Evolutionary conservation across 2,329 filamentous ascomycete species (phyloP).

Genomic region (Microdochium paspali): DNA sequence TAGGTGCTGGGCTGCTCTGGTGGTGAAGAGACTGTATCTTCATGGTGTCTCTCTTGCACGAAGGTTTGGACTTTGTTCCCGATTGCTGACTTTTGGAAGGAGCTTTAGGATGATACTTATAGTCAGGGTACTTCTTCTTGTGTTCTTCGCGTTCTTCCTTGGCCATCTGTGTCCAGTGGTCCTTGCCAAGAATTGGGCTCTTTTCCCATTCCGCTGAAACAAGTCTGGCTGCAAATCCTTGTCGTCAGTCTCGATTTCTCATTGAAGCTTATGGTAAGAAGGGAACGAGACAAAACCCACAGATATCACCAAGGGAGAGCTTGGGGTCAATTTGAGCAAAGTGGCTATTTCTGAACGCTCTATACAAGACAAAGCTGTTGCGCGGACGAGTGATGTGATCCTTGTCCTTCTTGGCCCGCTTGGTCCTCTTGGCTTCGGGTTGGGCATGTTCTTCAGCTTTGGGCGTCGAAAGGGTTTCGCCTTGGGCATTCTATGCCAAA

Average conservation of each 20-base stretch:
- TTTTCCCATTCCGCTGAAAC: background rate
- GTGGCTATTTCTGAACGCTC: background rate
- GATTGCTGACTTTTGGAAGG: too few species aligned
- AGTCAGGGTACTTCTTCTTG: slow-evolving; percentile 21
- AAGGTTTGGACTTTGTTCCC: too few species aligned
- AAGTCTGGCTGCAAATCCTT: too few species aligned
- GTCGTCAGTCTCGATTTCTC: too few species aligned
- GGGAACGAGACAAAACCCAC: background rate
- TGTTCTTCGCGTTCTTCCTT: slow-evolving; percentile 8
- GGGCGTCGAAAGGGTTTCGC: background rate
- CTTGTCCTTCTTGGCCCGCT: background rate
- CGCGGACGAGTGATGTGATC: background rate
- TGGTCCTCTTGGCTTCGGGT: background rate
- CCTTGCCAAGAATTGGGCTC: background rate
- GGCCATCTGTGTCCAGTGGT: background rate
- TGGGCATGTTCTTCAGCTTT: background rate
- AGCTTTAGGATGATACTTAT: slow-evolving; percentile 26
- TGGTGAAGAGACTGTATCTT: too few species aligned
- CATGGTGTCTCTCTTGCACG: too few species aligned
- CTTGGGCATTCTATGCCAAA: background rate
- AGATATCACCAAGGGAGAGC: background rate
- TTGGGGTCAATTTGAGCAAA: background rate
- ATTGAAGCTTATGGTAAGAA: too few species aligned
- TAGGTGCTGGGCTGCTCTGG: too few species aligned
- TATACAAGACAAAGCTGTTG: background rate